A percentile compares a stretch with the other conserved stretches of the same genome.
Conservation (phyloP, 345 rosid genomes). For the Aquilaria malaccensis region DNA sequence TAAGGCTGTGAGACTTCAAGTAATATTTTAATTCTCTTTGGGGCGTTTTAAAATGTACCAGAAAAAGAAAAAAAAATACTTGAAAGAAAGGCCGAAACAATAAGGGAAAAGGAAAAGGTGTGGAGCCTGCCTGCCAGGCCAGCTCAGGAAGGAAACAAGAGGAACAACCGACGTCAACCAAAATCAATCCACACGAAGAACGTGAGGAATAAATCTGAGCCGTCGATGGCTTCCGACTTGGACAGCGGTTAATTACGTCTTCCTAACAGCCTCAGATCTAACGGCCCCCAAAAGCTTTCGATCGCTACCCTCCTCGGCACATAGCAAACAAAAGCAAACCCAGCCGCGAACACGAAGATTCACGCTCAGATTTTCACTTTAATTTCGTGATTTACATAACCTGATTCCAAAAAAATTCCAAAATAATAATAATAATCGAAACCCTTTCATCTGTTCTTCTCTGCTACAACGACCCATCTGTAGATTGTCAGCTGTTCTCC, state of each 20-base stretch:
- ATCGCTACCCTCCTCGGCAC: constrained; percentile 11
- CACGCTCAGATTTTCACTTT: not conserved
- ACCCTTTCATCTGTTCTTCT: constrained; percentile 3
- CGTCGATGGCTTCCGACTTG: constrained; percentile 23
- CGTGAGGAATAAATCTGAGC: constrained; percentile 16
- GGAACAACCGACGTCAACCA: constrained; percentile 23
- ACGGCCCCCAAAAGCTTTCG: constrained; percentile 16
- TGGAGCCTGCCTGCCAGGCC: no score
- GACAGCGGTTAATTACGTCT: constrained; percentile 39
- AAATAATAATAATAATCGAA: not conserved
- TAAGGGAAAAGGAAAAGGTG: no score
- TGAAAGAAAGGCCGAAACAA: not conserved
- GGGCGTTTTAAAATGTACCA: no score
- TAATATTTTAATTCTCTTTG: no score
- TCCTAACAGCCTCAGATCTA: constrained; percentile 22
- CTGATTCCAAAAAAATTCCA: constrained; percentile 7
- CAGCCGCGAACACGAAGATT: not conserved
- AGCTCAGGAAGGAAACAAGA: not conserved
- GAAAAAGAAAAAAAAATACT: not conserved
- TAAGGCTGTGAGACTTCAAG: no score
- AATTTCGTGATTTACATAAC: constrained; percentile 8
- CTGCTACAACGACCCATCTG: not conserved
- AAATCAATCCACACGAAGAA: constrained; percentile 15
- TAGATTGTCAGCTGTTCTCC: not conserved
- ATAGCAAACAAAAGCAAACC: constrained; percentile 13